Base-by-base conservation (phyloP, 2,329 filamentous ascomycete genomes). In the Pseudocercospora crystallina region DNA sequence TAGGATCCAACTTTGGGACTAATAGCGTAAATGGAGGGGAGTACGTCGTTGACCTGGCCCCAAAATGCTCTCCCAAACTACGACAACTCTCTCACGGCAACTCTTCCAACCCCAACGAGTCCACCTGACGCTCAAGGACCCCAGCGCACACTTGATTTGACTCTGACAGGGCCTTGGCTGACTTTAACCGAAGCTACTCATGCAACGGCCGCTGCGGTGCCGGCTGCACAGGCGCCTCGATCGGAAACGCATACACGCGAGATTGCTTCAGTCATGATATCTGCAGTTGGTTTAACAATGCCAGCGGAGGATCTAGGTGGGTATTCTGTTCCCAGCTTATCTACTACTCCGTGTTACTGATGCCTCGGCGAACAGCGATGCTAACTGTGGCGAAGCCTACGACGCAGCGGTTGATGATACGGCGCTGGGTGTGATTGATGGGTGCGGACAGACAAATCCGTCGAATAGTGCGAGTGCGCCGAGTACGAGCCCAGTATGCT, bases 251-350 rank as follows among this genome's bases (percentile, higher is more conserved):
- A 3, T 79, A 79, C 49, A 78, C 76, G 0, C 76, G 77, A 53
- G 73, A 79, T 43, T 79, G 76, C 58, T 78, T 75, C 56, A 73
- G 71, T 0, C 76, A 79, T 47, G 76, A 79, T 42, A 71, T 79
- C 10, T 79, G 76, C 60, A 77, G 74, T 3, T 79, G 74, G 55
- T 79, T 79, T 51, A 72, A 78, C 29, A 73, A 72, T 43, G 74
- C 76, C 1, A 72, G 65, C n/a, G 73, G 74, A 7, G 76, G 76
- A 2, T 64, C 73, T 0, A 74, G 69, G 76, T 76, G 60, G 5
- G 33, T 53, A 5, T 26, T 26, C 20, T n/a, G n/a, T n/a, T n/a
- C n/a, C n/a, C n/a, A n/a, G n/a, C n/a, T n/a, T n/a, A n/a, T n/a
- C n/a, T n/a, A 7, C 12, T 12, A 5, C 33, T 2, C 14, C 43